Evolutionary conservation across 2,329 filamentous ascomycete species (phyloP).

Genomic region (Colletotrichum sp.): DNA sequence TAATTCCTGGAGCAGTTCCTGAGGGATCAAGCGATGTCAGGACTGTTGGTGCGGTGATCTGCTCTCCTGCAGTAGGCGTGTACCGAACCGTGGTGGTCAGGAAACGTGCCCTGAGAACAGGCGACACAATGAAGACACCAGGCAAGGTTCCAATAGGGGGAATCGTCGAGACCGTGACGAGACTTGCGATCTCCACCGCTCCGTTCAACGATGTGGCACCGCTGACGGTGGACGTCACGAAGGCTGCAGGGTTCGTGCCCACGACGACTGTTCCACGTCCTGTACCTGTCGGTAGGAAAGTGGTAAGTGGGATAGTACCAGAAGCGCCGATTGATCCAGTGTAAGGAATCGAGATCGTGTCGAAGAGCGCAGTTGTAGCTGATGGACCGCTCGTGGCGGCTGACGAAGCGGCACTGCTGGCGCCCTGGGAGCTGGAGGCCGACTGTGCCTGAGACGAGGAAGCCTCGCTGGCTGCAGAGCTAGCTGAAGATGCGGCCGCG

Average conservation of each 20-base stretch:
- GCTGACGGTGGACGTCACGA: not conserved
- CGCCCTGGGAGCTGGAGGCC: not conserved
- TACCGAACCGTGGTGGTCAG: not conserved
- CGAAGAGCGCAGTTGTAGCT: not conserved
- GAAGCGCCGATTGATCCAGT: not conserved
- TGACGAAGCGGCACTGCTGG: not conserved
- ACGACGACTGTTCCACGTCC: slow-evolving; percentile 9
- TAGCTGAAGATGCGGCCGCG: not conserved
- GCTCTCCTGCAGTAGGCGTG: not conserved
- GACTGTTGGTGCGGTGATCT: not conserved
- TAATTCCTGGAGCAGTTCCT: not conserved
- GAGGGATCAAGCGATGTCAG: not conserved
- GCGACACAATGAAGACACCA: not conserved
- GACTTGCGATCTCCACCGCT: not conserved
- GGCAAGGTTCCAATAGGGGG: not conserved
- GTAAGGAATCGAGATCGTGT: not conserved
- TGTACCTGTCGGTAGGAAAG: not conserved
- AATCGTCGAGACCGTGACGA: not conserved
- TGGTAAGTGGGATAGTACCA: not conserved
- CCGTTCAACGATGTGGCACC: not conserved
- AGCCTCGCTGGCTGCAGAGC: not conserved
- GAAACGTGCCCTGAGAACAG: not conserved
- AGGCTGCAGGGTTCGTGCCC: not conserved
- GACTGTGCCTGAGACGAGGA: not conserved
- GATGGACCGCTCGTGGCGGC: not conserved